These are phyloP conservation scores for Leccinum sublutescens DNA, from an alignment of 768 basidiomycete species.

Conservation along the genomic window DNA sequence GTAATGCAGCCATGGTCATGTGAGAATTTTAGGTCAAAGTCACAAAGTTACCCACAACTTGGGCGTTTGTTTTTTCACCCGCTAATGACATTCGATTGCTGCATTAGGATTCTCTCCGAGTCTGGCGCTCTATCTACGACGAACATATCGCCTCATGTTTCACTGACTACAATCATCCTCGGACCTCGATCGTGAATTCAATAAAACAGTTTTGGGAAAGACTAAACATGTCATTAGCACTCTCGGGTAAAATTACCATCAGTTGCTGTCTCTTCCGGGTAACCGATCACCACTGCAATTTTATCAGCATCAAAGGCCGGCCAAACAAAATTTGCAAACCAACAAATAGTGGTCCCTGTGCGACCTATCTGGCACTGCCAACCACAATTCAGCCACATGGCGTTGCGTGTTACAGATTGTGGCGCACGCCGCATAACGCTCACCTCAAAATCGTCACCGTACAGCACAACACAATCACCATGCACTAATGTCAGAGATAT, in stretches of 20 bases:
- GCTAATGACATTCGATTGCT: constrained; percentile 24
- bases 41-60: constrained; percentile 6
- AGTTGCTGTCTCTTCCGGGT: constrained; percentile 10
- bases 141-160: constrained; percentile 1
- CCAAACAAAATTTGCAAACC: constrained; percentile 13
- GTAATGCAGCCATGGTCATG: constrained; percentile 30
- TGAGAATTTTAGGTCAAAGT: constrained; percentile 25
- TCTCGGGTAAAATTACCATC: constrained; percentile 1
- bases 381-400: constrained; percentile 3
- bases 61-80: constrained; percentile 18
- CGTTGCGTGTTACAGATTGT: background rate
- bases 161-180: background rate
- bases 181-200: background rate
- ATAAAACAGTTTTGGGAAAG: constrained; percentile 3
- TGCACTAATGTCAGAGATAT: constrained; percentile 38
- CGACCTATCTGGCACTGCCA: constrained; percentile 29
- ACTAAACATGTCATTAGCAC: background rate
- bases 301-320: constrained; percentile 8
- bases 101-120: constrained; percentile 23
- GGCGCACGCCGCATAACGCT: constrained; percentile 15
- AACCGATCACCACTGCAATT: constrained; percentile 29
- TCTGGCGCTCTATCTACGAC: constrained; percentile 32
- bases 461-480: constrained; percentile 38
- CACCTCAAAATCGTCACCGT: constrained; percentile 42
- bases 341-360: constrained; percentile 31